These are phyloP conservation scores for Talaromyces sp. DNA, from an alignment of 2,329 filamentous ascomycete genomes.

Conservation along the genomic window DNA sequence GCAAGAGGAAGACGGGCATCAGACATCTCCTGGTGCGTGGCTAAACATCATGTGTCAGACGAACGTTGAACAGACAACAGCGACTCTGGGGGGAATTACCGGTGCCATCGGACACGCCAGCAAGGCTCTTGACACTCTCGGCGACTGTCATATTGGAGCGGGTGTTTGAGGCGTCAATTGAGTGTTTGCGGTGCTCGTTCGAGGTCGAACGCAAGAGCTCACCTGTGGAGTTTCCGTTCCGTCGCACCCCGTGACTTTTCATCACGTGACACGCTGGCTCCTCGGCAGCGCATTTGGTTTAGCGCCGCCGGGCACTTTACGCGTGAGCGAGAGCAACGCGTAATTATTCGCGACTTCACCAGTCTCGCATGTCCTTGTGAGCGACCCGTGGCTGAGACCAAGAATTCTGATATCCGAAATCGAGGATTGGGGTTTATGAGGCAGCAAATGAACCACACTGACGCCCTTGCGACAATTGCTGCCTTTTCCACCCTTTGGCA, in stretches of 20 bases:
- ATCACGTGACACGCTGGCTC: slow-evolving; percentile 16
- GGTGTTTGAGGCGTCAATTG: slow-evolving; percentile 1
- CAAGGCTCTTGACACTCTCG: slow-evolving; percentile 45
- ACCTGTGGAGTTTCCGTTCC: slow-evolving; percentile 7
- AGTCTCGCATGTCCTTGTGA: slow-evolving; percentile 22
- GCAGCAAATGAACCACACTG: not conserved
- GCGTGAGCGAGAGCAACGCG: slow-evolving; percentile 17
- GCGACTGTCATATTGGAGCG: slow-evolving; percentile 39
- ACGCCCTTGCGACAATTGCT: not conserved
- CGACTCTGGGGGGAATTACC: slow-evolving; percentile 22
- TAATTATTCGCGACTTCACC: slow-evolving; percentile 6
- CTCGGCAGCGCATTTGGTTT: slow-evolving; percentile 15
- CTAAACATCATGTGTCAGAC: slow-evolving; percentile 18
- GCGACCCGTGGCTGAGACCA: slow-evolving; percentile 25
- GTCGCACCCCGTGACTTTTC: slow-evolving; percentile 16
- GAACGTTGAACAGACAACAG: slow-evolving; percentile 5
- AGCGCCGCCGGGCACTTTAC: slow-evolving; percentile 32
- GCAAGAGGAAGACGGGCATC: slow-evolving; percentile 79
- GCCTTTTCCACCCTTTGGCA: not conserved
- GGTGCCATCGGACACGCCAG: slow-evolving; percentile 38
- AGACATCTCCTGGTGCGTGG: slow-evolving; percentile 78
- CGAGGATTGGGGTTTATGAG: not conserved
- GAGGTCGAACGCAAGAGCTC: not conserved
- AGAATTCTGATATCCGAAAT: not conserved
- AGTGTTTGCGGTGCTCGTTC: not conserved